Evolutionary conservation across 2,329 filamentous ascomycete species (phyloP).

Genomic region (Teratosphaeria destructans): DNA sequence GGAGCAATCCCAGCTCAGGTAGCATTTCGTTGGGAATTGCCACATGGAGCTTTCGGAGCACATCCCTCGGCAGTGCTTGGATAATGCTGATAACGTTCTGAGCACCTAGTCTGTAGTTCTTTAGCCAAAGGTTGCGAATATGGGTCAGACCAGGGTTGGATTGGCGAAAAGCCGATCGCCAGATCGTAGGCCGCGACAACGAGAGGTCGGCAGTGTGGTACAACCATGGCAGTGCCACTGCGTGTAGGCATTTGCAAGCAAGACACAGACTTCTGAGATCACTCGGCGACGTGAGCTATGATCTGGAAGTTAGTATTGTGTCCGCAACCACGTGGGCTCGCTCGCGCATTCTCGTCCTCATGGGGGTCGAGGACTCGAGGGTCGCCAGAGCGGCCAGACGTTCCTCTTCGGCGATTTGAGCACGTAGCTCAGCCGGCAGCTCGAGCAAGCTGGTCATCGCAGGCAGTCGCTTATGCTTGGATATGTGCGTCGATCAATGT

Average conservation of each 20-base stretch:
- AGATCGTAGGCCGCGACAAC: not conserved
- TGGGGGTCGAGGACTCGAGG: too few species aligned
- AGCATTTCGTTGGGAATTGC: not conserved
- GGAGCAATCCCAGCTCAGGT: not conserved
- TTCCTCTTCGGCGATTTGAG: not conserved
- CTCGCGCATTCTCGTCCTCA: too few species aligned
- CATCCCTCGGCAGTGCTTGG: not conserved
- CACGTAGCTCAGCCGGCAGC: not conserved
- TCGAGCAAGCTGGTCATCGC: not conserved
- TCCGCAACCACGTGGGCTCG: too few species aligned
- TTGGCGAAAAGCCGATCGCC: not conserved
- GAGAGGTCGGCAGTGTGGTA: not conserved
- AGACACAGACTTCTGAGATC: not conserved
- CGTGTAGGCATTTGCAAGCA: not conserved
- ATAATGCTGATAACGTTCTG: not conserved
- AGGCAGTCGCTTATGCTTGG: not conserved
- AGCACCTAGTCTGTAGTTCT: not conserved
- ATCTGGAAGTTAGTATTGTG: not conserved
- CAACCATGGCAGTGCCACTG: not conserved
- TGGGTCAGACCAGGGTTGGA: not conserved
- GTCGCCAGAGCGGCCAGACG: not conserved
- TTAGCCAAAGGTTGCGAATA: not conserved
- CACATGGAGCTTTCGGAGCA: not conserved
- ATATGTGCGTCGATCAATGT: too few species aligned
- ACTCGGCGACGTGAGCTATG: not conserved